phyloP scores from a whole-genome alignment of 768 basidiomycete species.

The Termitomyces sp. region DNA sequence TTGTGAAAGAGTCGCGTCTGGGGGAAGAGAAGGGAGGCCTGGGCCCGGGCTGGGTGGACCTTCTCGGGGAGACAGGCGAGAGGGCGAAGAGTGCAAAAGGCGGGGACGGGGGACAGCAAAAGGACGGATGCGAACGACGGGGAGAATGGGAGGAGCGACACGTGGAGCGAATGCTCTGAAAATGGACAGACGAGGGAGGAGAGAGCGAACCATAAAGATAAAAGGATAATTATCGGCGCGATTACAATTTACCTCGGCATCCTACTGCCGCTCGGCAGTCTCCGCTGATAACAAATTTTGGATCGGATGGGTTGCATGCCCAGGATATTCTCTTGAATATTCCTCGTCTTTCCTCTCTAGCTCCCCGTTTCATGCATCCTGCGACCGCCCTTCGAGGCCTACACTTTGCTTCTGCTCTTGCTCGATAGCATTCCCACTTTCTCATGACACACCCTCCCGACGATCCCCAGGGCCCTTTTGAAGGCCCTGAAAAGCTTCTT shows the following conservation, averaged over 20 bases:
- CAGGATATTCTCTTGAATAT: conserved; percentile 8
- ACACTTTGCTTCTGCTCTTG: conserved; percentile 32
- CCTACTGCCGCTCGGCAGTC: neutral
- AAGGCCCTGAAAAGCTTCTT: conserved; percentile 92
- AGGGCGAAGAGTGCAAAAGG: conserved; percentile 42
- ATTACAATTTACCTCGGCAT: conserved; percentile 3
- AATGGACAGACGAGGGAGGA: conserved; percentile 40
- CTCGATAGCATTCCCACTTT: conserved; percentile 42
- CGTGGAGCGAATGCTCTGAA: conserved; percentile 41
- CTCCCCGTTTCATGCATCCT: conserved; percentile 39
- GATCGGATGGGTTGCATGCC: too few species aligned
- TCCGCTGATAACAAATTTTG: conserved; percentile 5
- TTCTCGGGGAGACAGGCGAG: conserved; percentile 37
- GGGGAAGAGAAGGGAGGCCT: conserved; percentile 31
- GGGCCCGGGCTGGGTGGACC: conserved; percentile 22
- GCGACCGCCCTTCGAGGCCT: conserved; percentile 17
- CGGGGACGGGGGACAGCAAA: conserved; percentile 26
- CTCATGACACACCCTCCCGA: conserved; percentile 27
- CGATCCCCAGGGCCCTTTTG: conserved; percentile 57
- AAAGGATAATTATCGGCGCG: neutral
- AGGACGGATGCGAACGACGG: conserved; percentile 31
- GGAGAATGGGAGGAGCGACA: conserved; percentile 44
- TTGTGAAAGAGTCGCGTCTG: conserved; percentile 56
- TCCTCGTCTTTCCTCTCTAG: conserved; percentile 6
- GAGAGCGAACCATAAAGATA: conserved; percentile 3